Base-by-base conservation (phyloP, 768 basidiomycete genomes). In the Pisolithus orientalis region DNA sequence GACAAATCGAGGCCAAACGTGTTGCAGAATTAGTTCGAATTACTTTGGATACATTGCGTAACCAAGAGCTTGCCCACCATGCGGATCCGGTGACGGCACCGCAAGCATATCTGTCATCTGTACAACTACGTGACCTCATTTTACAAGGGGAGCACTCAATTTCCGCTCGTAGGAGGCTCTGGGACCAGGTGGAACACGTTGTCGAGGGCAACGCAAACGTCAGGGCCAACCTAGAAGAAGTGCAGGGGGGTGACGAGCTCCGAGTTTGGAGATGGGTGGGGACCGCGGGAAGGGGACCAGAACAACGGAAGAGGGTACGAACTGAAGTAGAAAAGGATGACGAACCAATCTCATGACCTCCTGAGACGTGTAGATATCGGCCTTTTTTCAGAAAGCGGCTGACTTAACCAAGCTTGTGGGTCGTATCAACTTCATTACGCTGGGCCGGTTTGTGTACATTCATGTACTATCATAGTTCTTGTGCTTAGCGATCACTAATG, bases 201-300 rank as follows among this genome's bases (percentile, higher is more conserved):
- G 92, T 96, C 4, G 93, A 94, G 69, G 81, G 84, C 50, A 96
- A 96, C 71, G 80, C 90, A 29, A 96, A 96, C 68, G 89, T 96
- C 40, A 80, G 90, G 55, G 84, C 82, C 29, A 88, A 87, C 65
- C 72, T 91, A 49, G 88, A 89, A 68, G 93, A 95, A 67, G 79
- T 89, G 44, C 76, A 75, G 54, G 86, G 86, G 58, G 92, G 93
- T 10, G 91, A 94, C 68, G 90, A 92, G 70, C 77, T 84, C 70
- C 80, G 90, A 57, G 92, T 92, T 51, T 95, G 93, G 93, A 73
- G 86, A 52, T 95, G 93, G 93, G 81, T 91, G 29, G 92, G 92
- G n/a, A 70, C 70, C 51, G 53, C 64, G 31, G 62, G 70, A 50
- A 62, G 63, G 58, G 69, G 63, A 38, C 63, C 64, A 56, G 65